These are phyloP conservation scores for Coemansia sp. DNA, from an alignment of 192 early-diverging fungal genomes.

Conservation along the genomic window DNA sequence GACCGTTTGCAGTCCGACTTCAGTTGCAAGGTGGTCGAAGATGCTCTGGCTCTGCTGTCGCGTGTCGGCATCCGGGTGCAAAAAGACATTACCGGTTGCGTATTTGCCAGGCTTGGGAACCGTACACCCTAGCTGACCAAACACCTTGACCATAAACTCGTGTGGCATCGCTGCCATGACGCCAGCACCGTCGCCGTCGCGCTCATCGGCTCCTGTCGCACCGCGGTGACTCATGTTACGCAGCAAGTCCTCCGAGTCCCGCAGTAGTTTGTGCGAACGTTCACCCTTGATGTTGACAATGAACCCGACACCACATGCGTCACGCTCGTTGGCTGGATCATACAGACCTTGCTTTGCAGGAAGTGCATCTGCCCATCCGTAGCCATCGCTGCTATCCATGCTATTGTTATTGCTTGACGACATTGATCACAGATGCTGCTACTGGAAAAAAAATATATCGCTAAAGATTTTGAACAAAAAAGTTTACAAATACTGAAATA, in stretches of 20 bases:
- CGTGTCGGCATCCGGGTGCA: slow-evolving; percentile 68
- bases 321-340: slow-evolving; percentile 85
- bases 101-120: slow-evolving; percentile 81
- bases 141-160: slow-evolving; percentile 71
- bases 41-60: slow-evolving; percentile 65
- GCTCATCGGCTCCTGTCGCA: slow-evolving; percentile 86
- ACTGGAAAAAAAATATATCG: too few relatives aligned
- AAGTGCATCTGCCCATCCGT: slow-evolving; percentile 78
- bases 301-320: slow-evolving; percentile 97
- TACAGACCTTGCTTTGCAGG: slow-evolving; percentile 86
- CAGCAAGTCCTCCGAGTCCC: slow-evolving; percentile 84
- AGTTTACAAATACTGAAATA: too few relatives aligned
- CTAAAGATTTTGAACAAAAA: too few relatives aligned
- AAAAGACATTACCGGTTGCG: slow-evolving; percentile 95
- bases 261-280: slow-evolving; percentile 80
- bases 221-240: slow-evolving; percentile 99
- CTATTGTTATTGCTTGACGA: neutral
- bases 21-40: slow-evolving; percentile 78
- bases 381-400: slow-evolving; percentile 6
- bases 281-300: slow-evolving; percentile 91
- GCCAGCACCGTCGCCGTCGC: slow-evolving; percentile 99
- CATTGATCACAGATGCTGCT: neutral
- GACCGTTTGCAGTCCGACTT: slow-evolving; percentile 70
- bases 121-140: slow-evolving; percentile 57
- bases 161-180: slow-evolving; percentile 96